These are phyloP conservation scores for Pinus albicaulis DNA, from an alignment of 75 land plant species.

Conservation along the genomic window DNA sequence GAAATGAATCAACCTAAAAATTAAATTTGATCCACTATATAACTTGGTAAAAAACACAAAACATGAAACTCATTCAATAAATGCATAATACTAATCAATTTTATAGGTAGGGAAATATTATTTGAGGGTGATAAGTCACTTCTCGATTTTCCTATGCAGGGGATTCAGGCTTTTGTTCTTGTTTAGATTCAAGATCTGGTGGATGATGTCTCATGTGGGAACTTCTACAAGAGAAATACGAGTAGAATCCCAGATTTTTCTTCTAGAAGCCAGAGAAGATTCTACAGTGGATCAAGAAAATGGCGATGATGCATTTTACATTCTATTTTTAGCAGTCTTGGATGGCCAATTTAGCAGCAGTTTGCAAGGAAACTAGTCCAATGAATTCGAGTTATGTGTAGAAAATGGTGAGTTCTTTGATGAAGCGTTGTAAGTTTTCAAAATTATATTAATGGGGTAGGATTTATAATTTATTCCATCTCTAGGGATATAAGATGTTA, in stretches of 20 bases:
- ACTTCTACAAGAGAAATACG: slow-evolving; percentile 54
- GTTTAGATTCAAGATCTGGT: slow-evolving; percentile 73
- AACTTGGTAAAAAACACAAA: too few species aligned
- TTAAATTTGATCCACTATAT: too few species aligned
- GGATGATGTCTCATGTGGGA: slow-evolving; percentile 81
- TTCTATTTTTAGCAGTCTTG: slow-evolving; percentile 50
- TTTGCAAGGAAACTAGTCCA: slow-evolving; percentile 49
- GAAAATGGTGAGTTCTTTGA: slow-evolving; percentile 57
- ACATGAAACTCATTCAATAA: too few species aligned
- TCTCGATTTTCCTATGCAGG: slow-evolving; percentile 23
- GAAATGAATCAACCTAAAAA: too few species aligned
- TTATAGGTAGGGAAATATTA: too few species aligned
- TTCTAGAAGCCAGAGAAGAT: slow-evolving; percentile 43
- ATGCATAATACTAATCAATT: too few species aligned
- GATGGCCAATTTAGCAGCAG: slow-evolving; percentile 69
- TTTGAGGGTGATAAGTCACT: too few species aligned
- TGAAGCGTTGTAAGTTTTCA: not conserved
- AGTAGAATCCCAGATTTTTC: slow-evolving; percentile 64
- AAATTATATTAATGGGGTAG: not conserved
- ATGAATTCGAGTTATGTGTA: slow-evolving; percentile 62
- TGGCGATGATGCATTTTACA: slow-evolving; percentile 21
- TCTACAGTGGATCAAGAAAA: not conserved
- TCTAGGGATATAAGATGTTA: not conserved
- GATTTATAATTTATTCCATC: not conserved
- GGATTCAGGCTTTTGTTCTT: slow-evolving; percentile 44